Evolutionary conservation across 352 stramenopile genomes (phyloP), one percentile per base, ranked within the genome.

Genomic region (Phytopythium vexans): DNA sequence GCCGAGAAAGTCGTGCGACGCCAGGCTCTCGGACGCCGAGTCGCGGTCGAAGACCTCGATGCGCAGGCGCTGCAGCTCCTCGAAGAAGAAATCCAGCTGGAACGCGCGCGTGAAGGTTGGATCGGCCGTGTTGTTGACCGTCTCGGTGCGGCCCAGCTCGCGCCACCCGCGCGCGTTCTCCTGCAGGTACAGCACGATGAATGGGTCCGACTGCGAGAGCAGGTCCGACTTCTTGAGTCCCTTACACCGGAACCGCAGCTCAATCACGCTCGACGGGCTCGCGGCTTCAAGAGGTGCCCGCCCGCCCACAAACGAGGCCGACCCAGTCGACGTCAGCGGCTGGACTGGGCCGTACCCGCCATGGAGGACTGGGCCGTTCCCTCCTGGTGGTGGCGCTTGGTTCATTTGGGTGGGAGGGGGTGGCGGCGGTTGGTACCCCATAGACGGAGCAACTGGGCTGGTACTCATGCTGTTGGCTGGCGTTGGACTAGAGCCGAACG

Each of bases 31-130:
- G 0, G 77, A 93, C 16, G 50, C 45, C 52, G 75, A 82, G 64
- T 92, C 81, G 15, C 82, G 74, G 62, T 95, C 82, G 60, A 89
- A 95, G 0, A 90, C 76, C 36, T 95, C 85, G 9, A 95, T 61
- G 16, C 80, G 64, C 37, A 95, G 56, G 9, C 76, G 72, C 66
- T 95, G 85, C 1, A 94, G 74, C 34, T 95, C 85, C 54, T 91
- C 81, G 52, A 91, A 91, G 56, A 84, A 87, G 50, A 83, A 91
- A 48, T 88, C 79, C 21, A 89, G 33, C 49, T 90, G 66, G 41
- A 94, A 79, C 6, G 72, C 72, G 31, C 69, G 87, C 44, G 78
- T 80, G 58, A 92, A 94, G 12, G 58, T 75, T 56, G 84, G 84
- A 49, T 88, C 72, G 8, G 78, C 52, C 3, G 68, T 77, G 53